phyloP scores from a whole-genome alignment of 441 rosid species.

The Euphorbia schlechtendalii region DNA sequence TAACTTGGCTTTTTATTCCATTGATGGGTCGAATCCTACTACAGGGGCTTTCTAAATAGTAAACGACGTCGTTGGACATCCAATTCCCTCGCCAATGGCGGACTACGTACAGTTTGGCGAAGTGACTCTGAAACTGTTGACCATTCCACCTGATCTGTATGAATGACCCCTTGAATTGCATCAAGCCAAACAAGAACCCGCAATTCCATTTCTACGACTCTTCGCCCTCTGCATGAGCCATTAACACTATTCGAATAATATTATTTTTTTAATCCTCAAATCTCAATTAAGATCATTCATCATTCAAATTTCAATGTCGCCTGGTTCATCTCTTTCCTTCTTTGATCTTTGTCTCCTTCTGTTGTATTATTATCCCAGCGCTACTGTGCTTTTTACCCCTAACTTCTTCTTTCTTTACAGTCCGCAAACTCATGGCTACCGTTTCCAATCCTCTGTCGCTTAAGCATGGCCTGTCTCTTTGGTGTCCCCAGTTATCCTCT shows the following conservation, averaged over 20 bases:
- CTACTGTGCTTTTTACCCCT: conserved; percentile 8
- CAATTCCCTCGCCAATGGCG: neutral
- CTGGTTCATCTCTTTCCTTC: conserved; percentile 33
- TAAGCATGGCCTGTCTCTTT: conserved; percentile 49
- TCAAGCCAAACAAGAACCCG: neutral
- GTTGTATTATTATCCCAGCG: neutral
- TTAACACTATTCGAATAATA: neutral
- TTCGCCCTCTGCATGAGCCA: conserved; percentile 26
- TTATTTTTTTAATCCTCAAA: conserved; percentile 12
- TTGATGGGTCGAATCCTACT: too few relatives aligned
- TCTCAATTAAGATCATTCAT: neutral
- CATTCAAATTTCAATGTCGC: conserved; percentile 25
- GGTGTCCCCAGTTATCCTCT: conserved; percentile 46
- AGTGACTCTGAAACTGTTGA: neutral
- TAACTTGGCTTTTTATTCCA: too few relatives aligned
- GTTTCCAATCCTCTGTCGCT: conserved; percentile 42
- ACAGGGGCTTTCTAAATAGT: too few relatives aligned
- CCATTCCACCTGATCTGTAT: too few relatives aligned
- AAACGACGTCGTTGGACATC: neutral
- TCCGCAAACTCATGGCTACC: conserved; percentile 51
- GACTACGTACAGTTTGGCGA: neutral
- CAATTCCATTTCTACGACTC: conserved; percentile 17
- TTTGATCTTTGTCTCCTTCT: neutral
- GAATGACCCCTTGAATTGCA: neutral
- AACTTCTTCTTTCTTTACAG: conserved; percentile 28